Evolutionary conservation across 208 protist genomes (phyloP).

Genomic region (Crithidia expoeki): DNA sequence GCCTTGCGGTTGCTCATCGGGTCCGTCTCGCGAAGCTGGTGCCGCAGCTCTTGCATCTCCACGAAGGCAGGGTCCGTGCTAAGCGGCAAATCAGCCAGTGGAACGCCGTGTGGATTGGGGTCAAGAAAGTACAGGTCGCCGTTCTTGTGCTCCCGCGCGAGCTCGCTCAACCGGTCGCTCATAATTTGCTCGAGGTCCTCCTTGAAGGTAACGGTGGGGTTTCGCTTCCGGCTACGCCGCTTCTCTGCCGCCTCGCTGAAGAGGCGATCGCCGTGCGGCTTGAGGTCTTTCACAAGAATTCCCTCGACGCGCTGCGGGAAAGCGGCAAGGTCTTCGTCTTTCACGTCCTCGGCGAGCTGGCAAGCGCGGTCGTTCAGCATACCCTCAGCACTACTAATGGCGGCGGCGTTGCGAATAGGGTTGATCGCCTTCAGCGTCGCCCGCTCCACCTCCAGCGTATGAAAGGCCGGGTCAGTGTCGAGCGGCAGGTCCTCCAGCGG

Average conservation of each 20-base stretch:
- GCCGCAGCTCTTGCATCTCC: slow-evolving; percentile 47
- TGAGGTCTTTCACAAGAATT: slow-evolving; percentile 50
- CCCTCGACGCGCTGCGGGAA: slow-evolving; percentile 63
- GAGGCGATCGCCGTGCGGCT: slow-evolving; percentile 61
- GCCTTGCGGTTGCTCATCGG: slow-evolving; percentile 58
- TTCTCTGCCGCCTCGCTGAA: slow-evolving; percentile 65
- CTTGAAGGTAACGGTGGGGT: slow-evolving; percentile 36
- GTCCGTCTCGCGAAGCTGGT: slow-evolving; percentile 47
- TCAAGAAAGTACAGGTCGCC: slow-evolving; percentile 84
- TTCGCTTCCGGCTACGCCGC: slow-evolving; percentile 43
- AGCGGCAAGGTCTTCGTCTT: slow-evolving; percentile 60
- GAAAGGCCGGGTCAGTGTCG: slow-evolving; percentile 55
- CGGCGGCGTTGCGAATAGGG: slow-evolving; percentile 36
- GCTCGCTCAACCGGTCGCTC: slow-evolving; percentile 58
- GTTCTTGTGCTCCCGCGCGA: slow-evolving; percentile 64
- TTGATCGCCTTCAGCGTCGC: slow-evolving; percentile 47
- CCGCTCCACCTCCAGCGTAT: slow-evolving; percentile 63
- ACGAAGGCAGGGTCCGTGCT: slow-evolving; percentile 55
- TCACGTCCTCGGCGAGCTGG: slow-evolving; percentile 57
- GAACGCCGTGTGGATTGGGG: slow-evolving; percentile 44
- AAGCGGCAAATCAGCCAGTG: slow-evolving; percentile 40
- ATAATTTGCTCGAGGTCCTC: slow-evolving; percentile 65
- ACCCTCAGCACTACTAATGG: slow-evolving; percentile 46
- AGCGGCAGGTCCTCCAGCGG: slow-evolving; percentile 64
- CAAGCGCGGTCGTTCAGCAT: slow-evolving; percentile 75